These are phyloP conservation scores for Coriaria nepalensis DNA, from an alignment of 306 rosid genomes.

Conservation along the genomic window DNA sequence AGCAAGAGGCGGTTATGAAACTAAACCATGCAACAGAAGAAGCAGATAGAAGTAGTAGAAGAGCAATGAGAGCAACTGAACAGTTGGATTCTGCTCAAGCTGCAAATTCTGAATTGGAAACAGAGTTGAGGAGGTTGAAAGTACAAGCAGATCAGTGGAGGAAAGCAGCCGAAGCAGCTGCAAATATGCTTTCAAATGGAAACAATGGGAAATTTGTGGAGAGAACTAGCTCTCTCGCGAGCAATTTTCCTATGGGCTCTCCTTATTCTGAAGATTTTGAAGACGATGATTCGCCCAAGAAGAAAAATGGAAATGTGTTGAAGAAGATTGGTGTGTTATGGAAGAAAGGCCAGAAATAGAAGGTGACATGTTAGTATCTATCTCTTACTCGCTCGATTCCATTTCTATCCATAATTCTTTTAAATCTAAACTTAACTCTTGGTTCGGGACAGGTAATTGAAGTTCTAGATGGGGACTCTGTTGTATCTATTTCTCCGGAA, in stretches of 20 bases:
- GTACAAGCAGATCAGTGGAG: conserved; percentile 97
- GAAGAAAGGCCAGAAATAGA: conserved; percentile 65
- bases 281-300: conserved; percentile 70
- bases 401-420: too few species aligned
- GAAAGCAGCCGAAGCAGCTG: conserved; percentile 92
- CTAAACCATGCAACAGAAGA: conserved; percentile 42
- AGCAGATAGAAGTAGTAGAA: conserved; percentile 47
- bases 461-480: too few species aligned
- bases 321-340: conserved; percentile 91
- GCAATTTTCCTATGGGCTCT: conserved; percentile 46
- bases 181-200: conserved; percentile 55
- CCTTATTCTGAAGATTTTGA: conserved; percentile 62
- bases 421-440: too few species aligned
- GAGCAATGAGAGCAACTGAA: conserved; percentile 49
- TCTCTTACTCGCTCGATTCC: too few species aligned
- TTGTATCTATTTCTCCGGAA: too few species aligned
- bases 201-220: conserved; percentile 58
- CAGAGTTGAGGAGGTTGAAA: conserved; percentile 78
- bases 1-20: conserved; percentile 53
- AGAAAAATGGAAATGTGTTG: conserved; percentile 75
- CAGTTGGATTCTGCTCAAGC: conserved; percentile 74
- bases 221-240: conserved; percentile 40
- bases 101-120: conserved; percentile 57
- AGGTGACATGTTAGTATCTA: background rate
- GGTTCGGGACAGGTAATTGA: too few species aligned